phyloP scores from a whole-genome alignment of 2,329 filamentous ascomycete genomes.

The Colletotrichum godetiae region DNA sequence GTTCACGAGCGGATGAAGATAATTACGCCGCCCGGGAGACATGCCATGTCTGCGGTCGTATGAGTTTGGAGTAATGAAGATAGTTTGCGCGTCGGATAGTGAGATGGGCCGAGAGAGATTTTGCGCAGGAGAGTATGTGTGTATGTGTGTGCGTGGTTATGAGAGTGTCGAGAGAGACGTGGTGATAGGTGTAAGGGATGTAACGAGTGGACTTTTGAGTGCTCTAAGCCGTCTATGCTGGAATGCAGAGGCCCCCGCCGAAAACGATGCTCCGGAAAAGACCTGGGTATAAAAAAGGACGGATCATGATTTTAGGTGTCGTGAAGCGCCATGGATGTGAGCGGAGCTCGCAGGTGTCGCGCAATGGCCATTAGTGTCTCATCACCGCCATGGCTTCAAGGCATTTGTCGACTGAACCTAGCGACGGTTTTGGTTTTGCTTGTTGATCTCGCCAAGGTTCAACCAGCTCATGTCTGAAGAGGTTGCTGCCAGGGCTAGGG shows the following conservation, averaged over 20 bases:
- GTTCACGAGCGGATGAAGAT: slow-evolving; percentile 33
- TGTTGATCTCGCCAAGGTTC: slow-evolving; percentile 68
- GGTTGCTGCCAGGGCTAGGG: slow-evolving; percentile 60
- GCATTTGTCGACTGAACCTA: slow-evolving; percentile 4
- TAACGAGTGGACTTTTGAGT: slow-evolving; percentile 36
- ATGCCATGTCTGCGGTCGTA: slow-evolving; percentile 28
- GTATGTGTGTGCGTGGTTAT: background rate
- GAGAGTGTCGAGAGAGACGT: slow-evolving; percentile 18
- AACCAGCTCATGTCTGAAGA: slow-evolving; percentile 84
- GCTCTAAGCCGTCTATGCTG: slow-evolving; percentile 37
- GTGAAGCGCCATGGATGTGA: slow-evolving; percentile 35
- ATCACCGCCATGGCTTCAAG: slow-evolving; percentile 30
- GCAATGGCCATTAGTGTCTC: slow-evolving; percentile 28
- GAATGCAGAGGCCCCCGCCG: slow-evolving; percentile 29
- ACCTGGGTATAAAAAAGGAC: slow-evolving; percentile 39
- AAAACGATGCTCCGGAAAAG: slow-evolving; percentile 38
- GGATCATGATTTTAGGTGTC: slow-evolving; percentile 37
- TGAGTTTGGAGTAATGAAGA: slow-evolving; percentile 4
- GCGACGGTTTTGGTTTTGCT: slow-evolving; percentile 33
- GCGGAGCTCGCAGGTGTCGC: slow-evolving; percentile 22
- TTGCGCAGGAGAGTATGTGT: slow-evolving; percentile 4
- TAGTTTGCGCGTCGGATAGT: slow-evolving; percentile 12
- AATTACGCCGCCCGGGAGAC: slow-evolving; percentile 28
- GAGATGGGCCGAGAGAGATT: background rate
- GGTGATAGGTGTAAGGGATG: slow-evolving; percentile 15